Evolutionary conservation across 1,139 yeast species (phyloP).

Genomic region (Candida pseudoviswanathii): DNA sequence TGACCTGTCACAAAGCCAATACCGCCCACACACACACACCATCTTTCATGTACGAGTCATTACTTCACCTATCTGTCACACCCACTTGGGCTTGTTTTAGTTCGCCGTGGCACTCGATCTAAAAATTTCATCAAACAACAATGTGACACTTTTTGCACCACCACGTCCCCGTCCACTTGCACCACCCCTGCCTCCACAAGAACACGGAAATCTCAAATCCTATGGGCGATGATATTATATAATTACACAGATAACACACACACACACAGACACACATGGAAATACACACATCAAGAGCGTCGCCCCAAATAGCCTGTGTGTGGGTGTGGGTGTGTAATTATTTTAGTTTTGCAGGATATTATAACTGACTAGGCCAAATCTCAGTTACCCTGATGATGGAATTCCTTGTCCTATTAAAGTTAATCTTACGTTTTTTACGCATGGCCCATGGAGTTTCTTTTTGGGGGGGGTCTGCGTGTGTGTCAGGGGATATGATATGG

Average conservation of each 20-base stretch:
- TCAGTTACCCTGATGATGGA: neutral
- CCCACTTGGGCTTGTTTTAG: neutral
- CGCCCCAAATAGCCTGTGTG: neutral
- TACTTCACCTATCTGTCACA: neutral
- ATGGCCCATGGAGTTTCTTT: neutral
- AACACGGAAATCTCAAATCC: no score
- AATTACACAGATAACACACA: no score
- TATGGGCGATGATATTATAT: no score
- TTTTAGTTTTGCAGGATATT: neutral
- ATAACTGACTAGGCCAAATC: neutral
- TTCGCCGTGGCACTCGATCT: neutral
- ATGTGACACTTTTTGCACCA: neutral
- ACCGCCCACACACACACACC: neutral
- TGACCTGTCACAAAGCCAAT: neutral
- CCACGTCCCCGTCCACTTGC: neutral
- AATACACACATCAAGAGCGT: no score
- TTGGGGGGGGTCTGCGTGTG: no score
- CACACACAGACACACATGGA: no score
- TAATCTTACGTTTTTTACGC: neutral
- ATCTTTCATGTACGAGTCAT: neutral
- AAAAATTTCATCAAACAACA: neutral
- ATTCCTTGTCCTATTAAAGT: neutral
- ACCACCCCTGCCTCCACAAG: no score
- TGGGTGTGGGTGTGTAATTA: neutral
- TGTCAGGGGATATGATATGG: no score